Evolutionary conservation across 1,284 basidiomycete genomes (phyloP).

Genomic region (Rhodotorula mucilaginosa): DNA sequence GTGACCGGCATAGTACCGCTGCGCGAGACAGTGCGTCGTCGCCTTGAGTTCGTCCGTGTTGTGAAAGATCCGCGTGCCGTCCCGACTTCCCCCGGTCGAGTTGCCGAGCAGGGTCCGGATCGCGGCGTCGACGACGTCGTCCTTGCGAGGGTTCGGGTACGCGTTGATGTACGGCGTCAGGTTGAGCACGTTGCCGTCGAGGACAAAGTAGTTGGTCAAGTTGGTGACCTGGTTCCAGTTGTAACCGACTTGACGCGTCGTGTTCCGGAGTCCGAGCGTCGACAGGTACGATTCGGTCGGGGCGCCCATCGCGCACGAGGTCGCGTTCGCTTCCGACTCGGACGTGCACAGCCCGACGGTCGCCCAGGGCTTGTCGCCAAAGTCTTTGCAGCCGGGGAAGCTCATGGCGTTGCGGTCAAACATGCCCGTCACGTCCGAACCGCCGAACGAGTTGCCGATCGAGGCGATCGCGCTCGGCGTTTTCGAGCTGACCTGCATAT

Average conservation of each 20-base stretch:
- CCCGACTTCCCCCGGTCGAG: conserved; percentile 64
- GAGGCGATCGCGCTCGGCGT: conserved; percentile 58
- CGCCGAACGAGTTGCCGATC: conserved; percentile 59
- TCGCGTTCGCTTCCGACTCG: conserved; percentile 50
- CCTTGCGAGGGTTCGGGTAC: conserved; percentile 65
- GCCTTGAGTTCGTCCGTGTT: conserved; percentile 64
- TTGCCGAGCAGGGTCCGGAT: conserved; percentile 68
- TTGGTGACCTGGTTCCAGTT: conserved; percentile 77
- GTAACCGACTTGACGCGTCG: conserved; percentile 70
- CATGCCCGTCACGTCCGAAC: conserved; percentile 82
- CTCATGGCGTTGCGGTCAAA: conserved; percentile 59
- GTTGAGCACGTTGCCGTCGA: conserved; percentile 93
- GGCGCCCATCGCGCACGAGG: conserved; percentile 58
- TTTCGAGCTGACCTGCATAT: conserved; percentile 69
- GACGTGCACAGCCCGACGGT: conserved; percentile 67
- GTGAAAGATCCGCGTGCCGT: conserved; percentile 82
- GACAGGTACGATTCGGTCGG: conserved; percentile 43
- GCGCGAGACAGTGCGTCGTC: conserved; percentile 72
- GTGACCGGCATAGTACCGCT: conserved; percentile 85
- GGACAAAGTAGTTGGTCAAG: conserved; percentile 71
- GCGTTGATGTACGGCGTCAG: conserved; percentile 78
- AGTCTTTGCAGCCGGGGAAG: conserved; percentile 63
- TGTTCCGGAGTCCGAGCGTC: conserved; percentile 63
- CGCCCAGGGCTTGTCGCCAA: conserved; percentile 63
- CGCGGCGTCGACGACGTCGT: conserved; percentile 76